Evolutionary conservation across 2,329 filamentous ascomycete species (phyloP).

Genomic region (Alternaria arborescens): DNA sequence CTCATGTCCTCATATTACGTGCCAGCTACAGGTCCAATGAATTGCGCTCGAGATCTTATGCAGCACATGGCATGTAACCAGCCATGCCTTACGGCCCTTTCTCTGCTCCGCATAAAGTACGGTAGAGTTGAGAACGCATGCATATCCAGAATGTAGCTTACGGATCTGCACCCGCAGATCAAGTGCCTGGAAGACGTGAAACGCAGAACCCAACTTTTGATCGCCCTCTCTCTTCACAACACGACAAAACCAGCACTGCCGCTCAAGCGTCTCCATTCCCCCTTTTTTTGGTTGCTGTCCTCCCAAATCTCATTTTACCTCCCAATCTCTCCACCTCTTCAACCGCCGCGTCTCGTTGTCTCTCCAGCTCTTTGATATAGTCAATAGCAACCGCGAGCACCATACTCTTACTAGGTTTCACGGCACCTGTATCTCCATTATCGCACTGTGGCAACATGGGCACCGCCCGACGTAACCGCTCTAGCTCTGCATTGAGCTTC

Average conservation of each 20-base stretch:
- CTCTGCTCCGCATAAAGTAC: neutral
- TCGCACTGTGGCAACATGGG: slow-evolving; percentile 31
- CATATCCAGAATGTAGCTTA: neutral
- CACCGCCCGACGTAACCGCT: slow-evolving; percentile 32
- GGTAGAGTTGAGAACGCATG: neutral
- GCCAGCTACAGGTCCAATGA: neutral
- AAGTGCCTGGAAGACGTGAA: neutral
- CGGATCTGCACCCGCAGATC: neutral
- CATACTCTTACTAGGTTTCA: slow-evolving; percentile 24
- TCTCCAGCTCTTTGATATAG: slow-evolving; percentile 21
- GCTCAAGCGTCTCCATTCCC: neutral
- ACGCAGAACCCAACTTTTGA: neutral
- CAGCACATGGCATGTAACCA: neutral
- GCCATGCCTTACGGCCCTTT: neutral
- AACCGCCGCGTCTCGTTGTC: slow-evolving; percentile 17
- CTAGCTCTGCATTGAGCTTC: slow-evolving; percentile 36
- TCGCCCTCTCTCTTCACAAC: neutral
- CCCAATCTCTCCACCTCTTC: slow-evolving; percentile 20
- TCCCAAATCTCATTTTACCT: slow-evolving; percentile 15
- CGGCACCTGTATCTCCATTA: slow-evolving; percentile 13
- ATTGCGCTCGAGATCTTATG: neutral
- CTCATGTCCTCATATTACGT: neutral
- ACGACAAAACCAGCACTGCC: neutral
- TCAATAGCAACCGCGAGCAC: slow-evolving; percentile 24
- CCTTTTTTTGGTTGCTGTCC: neutral